Percentiles rank a stretch among this genome's conserved stretches.
Evolutionary conservation across 192 early-diverging fungal species (phyloP).

Genomic region (Oehlia diaphana): DNA sequence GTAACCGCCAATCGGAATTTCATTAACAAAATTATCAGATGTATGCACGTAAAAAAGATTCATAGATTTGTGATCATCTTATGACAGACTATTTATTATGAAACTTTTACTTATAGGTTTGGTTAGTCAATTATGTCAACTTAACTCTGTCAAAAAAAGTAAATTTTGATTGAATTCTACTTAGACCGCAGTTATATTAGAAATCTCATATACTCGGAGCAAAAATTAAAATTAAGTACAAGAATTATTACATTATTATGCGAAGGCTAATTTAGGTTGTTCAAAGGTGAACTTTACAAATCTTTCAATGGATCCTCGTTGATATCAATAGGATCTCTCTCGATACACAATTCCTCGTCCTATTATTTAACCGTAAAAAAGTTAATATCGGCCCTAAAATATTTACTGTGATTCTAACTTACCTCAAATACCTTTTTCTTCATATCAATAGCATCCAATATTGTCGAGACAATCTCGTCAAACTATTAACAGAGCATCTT

Average conservation of each 20-base stretch:
- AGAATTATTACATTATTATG: too few relatives aligned
- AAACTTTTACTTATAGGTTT: too few relatives aligned
- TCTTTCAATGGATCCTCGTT: slow-evolving; percentile 11
- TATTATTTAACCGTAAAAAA: neutral
- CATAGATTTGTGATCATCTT: neutral
- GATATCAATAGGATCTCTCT: neutral
- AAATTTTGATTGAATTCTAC: neutral
- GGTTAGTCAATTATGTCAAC: too few relatives aligned
- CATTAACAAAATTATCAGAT: too few relatives aligned
- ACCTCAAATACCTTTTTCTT: slow-evolving; percentile 3
- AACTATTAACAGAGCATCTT: neutral
- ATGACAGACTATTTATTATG: neutral
- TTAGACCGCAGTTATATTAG: too few relatives aligned
- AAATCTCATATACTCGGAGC: too few relatives aligned
- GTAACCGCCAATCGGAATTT: neutral
- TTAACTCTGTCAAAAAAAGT: too few relatives aligned
- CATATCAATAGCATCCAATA: neutral
- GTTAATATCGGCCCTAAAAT: neutral
- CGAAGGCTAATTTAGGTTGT: neutral
- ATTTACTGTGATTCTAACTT: neutral
- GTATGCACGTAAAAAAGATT: neutral
- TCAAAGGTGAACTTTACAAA: neutral
- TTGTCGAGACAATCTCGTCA: neutral
- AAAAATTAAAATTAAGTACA: too few relatives aligned
- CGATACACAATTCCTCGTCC: slow-evolving; percentile 1